Conservation (phyloP, 306 rosid genomes). For the Dicorynia guianensis region DNA sequence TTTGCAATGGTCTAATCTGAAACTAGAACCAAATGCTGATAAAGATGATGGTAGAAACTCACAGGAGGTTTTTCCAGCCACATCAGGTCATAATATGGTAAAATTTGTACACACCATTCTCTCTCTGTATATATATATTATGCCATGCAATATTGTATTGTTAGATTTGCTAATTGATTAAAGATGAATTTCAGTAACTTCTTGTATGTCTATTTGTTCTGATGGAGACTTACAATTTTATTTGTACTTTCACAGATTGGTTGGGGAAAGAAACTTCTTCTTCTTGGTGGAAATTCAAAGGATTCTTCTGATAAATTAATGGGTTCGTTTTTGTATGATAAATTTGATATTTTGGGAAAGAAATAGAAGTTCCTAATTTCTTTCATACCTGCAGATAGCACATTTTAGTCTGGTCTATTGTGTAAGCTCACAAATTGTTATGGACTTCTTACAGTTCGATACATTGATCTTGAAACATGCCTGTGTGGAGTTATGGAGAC, state of each 20-base stretch:
- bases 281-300: slow-evolving; percentile 84
- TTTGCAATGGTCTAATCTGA: slow-evolving; percentile 81
- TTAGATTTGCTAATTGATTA: slow-evolving; percentile 30
- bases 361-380: slow-evolving; percentile 12
- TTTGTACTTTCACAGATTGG: slow-evolving; percentile 61
- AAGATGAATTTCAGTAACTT: slow-evolving; percentile 25
- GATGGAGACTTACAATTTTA: slow-evolving; percentile 27
- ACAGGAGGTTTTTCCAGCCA: slow-evolving; percentile 69
- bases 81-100: slow-evolving; percentile 85
- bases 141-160: not conserved
- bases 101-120: slow-evolving; percentile 18
- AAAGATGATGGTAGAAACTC: slow-evolving; percentile 48
- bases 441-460: slow-evolving; percentile 74
- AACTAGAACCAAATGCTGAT: slow-evolving; percentile 64
- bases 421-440: slow-evolving; percentile 43
- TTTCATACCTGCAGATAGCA: slow-evolving; percentile 32
- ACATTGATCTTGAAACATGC: slow-evolving; percentile 70
- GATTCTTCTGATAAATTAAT: slow-evolving; percentile 59
- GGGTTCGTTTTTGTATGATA: slow-evolving; percentile 60
- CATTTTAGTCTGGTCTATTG: slow-evolving; percentile 8
- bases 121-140: slow-evolving; percentile 1
- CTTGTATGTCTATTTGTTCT: slow-evolving; percentile 36
- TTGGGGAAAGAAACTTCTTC: slow-evolving; percentile 85
- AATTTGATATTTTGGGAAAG: slow-evolving; percentile 28
- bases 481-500: slow-evolving; percentile 72